Evolutionary conservation across 2,329 filamentous ascomycete species (phyloP).

Genomic region (Myriangium duriaei): DNA sequence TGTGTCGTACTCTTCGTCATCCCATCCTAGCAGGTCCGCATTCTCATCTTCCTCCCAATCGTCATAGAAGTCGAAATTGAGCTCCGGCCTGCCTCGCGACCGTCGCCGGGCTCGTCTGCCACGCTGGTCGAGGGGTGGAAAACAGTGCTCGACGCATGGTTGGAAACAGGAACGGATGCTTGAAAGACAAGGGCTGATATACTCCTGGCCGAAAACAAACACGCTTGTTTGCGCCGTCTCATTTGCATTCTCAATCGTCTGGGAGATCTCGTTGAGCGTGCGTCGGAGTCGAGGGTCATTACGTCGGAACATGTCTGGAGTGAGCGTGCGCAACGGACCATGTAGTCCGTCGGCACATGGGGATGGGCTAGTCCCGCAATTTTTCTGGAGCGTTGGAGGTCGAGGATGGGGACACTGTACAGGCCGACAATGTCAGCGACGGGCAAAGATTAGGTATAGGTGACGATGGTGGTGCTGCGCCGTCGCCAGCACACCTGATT

Average conservation of each 20-base stretch:
- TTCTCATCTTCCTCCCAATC: slow-evolving; percentile 70
- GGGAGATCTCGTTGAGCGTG: slow-evolving; percentile 82
- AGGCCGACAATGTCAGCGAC: no score
- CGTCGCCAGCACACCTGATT: no score
- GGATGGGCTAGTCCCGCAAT: no score
- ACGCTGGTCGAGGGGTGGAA: slow-evolving; percentile 63
- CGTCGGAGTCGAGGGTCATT: slow-evolving; percentile 80
- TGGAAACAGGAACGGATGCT: slow-evolving; percentile 55
- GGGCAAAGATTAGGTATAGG: no score
- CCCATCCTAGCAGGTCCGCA: slow-evolving; percentile 61
- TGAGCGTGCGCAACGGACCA: slow-evolving; percentile 11
- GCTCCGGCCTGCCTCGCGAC: slow-evolving; percentile 54
- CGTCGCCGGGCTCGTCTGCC: slow-evolving; percentile 55
- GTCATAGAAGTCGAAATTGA: slow-evolving; percentile 94
- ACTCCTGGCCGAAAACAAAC: slow-evolving; percentile 77
- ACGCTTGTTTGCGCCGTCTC: slow-evolving; percentile 84
- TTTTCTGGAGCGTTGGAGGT: no score
- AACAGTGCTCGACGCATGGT: slow-evolving; percentile 55
- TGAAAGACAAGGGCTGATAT: slow-evolving; percentile 67
- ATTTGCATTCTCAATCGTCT: slow-evolving; percentile 81
- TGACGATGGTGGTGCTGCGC: no score
- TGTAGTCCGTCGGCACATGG: slow-evolving; percentile 5
- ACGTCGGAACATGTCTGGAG: slow-evolving; percentile 42
- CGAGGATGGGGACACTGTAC: no score
- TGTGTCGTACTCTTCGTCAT: slow-evolving; percentile 73